These are phyloP conservation scores for Brassica rapa DNA, from an alignment of 345 rosid genomes.

Conservation along the genomic window DNA sequence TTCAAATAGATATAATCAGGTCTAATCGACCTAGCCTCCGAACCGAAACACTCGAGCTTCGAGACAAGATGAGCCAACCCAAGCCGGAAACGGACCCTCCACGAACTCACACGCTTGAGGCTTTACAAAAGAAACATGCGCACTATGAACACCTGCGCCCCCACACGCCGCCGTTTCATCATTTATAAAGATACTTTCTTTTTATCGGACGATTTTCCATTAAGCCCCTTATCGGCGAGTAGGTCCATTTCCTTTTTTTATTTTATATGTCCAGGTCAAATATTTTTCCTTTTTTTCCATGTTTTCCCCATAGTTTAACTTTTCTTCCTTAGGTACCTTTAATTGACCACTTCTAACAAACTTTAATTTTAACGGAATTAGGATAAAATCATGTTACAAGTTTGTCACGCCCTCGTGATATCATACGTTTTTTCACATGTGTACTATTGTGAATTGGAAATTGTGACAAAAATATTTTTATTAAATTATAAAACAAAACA, in stretches of 20 bases:
- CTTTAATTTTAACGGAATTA: background rate
- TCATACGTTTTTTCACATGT: background rate
- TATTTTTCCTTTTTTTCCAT: background rate
- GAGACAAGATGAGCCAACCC: background rate
- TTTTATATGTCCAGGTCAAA: background rate
- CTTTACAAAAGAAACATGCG: conserved; percentile 52
- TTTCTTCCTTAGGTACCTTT: background rate
- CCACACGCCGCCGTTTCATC: conserved; percentile 63
- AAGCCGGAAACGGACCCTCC: conserved; percentile 13
- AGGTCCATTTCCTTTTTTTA: conserved; percentile 17
- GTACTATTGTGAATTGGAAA: background rate
- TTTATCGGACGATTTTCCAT: conserved; percentile 45
- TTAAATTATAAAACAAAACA: background rate
- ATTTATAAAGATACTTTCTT: conserved; percentile 35
- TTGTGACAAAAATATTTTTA: background rate
- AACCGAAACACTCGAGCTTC: background rate
- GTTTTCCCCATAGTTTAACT: conserved; percentile 9
- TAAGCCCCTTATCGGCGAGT: conserved; percentile 32
- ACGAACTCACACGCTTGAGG: conserved; percentile 37
- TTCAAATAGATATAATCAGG: background rate
- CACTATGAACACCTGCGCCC: conserved; percentile 46
- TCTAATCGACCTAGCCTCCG: background rate
- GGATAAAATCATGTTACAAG: background rate
- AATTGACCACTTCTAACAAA: conserved; percentile 9
- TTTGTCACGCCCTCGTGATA: background rate